These are phyloP conservation scores for Cyclotella atomus DNA, from an alignment of 108 stramenopile genomes.

Conservation along the genomic window DNA sequence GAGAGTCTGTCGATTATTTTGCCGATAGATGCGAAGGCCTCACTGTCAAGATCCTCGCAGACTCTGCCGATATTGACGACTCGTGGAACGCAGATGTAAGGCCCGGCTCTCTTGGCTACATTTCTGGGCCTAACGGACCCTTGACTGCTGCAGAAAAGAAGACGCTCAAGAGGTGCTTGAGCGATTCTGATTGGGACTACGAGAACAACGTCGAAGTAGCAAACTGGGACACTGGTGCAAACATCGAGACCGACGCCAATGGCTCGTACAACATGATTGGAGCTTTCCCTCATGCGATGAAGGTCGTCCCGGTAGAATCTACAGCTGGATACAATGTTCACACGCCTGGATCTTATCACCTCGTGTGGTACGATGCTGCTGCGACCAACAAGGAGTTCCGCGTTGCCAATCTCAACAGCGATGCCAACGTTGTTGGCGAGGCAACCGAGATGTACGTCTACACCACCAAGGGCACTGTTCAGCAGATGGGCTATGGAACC, in stretches of 20 bases:
- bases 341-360: slow-evolving; percentile 57
- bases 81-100: slow-evolving; percentile 34
- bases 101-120: slow-evolving; percentile 51
- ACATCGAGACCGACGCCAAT: slow-evolving; percentile 40
- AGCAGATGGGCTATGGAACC: slow-evolving; percentile 49
- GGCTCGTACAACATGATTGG: slow-evolving; percentile 56
- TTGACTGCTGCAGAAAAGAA: slow-evolving; percentile 42
- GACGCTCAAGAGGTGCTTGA: slow-evolving; percentile 65
- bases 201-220: slow-evolving; percentile 67
- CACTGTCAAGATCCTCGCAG: slow-evolving; percentile 55
- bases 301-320: slow-evolving; percentile 54
- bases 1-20: slow-evolving; percentile 69
- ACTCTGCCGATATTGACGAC: slow-evolving; percentile 23
- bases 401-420: slow-evolving; percentile 48
- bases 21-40: slow-evolving; percentile 56
- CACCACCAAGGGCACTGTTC: slow-evolving; percentile 62
- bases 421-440: slow-evolving; percentile 26
- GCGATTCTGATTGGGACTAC: slow-evolving; percentile 66
- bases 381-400: slow-evolving; percentile 49
- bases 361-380: slow-evolving; percentile 56
- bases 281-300: slow-evolving; percentile 65
- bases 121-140: slow-evolving; percentile 39
- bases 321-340: slow-evolving; percentile 41
- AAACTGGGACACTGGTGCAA: slow-evolving; percentile 66
- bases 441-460: slow-evolving; percentile 53